phyloP scores from a whole-genome alignment of 805 yeast species.

The Metschnikowia corniflorae region DNA sequence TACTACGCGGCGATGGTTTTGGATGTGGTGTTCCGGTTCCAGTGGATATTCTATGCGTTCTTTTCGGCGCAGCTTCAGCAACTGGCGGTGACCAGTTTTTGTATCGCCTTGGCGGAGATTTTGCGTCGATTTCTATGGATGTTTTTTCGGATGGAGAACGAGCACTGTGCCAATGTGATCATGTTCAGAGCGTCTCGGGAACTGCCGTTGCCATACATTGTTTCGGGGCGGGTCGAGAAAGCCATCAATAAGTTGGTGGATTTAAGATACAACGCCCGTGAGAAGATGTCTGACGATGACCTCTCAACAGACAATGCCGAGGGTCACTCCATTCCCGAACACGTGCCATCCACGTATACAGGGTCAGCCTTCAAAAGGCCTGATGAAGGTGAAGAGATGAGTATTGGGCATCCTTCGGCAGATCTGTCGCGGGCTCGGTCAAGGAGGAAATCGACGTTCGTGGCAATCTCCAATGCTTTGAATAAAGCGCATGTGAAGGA shows the following conservation, averaged over 20 bases:
- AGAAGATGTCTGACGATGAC: conserved; percentile 10
- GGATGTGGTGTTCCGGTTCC: conserved; percentile 76
- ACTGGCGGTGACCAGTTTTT: conserved; percentile 81
- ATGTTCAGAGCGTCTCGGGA: conserved; percentile 86
- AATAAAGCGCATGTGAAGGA: conserved; percentile 81
- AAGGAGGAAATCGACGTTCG: conserved; percentile 34
- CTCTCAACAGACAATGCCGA: conserved; percentile 2
- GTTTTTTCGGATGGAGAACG: conserved; percentile 91
- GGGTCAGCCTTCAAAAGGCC: neutral
- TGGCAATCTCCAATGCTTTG: conserved; percentile 49
- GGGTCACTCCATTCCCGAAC: conserved; percentile 3
- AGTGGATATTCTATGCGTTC: conserved; percentile 87
- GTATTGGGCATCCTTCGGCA: conserved; percentile 4
- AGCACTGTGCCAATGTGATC: conserved; percentile 87
- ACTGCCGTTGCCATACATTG: conserved; percentile 75
- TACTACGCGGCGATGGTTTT: conserved; percentile 73
- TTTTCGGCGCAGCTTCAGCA: conserved; percentile 78
- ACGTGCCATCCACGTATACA: conserved; percentile 3
- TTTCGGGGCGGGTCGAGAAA: conserved; percentile 30
- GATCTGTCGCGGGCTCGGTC: conserved; percentile 7
- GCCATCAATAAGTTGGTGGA: conserved; percentile 36
- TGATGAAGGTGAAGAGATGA: conserved; percentile 1
- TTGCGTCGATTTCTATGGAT: conserved; percentile 86
- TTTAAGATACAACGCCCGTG: conserved; percentile 24
- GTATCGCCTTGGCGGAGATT: conserved; percentile 78